phyloP scores from a whole-genome alignment of 192 early-diverging fungal genomes.

The Podila epicladia region DNA sequence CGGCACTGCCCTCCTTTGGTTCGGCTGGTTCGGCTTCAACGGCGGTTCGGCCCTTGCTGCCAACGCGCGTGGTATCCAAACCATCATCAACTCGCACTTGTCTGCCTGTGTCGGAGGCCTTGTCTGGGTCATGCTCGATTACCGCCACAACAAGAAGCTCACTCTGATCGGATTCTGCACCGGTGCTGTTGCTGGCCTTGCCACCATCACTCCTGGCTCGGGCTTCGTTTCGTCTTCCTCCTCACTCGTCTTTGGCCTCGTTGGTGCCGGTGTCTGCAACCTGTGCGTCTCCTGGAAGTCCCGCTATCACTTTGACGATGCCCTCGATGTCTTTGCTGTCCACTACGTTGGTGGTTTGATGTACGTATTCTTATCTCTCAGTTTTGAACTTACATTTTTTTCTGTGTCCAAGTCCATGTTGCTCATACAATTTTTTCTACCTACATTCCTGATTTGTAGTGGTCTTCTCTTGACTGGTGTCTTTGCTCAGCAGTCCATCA shows the following conservation, averaged over 20 bases:
- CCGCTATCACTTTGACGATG: slow-evolving; percentile 77
- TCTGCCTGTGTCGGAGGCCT: slow-evolving; percentile 75
- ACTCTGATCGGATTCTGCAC: slow-evolving; percentile 88
- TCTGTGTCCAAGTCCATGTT: not conserved
- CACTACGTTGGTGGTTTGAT: slow-evolving; percentile 78
- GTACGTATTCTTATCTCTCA: slow-evolving; percentile 15
- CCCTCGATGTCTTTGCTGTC: slow-evolving; percentile 85
- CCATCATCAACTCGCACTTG: slow-evolving; percentile 79
- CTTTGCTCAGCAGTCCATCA: slow-evolving; percentile 81
- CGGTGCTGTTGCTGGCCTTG: slow-evolving; percentile 90
- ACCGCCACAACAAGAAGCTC: slow-evolving; percentile 73
- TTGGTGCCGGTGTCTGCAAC: slow-evolving; percentile 74
- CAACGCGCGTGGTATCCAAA: slow-evolving; percentile 77
- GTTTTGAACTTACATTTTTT: not conserved
- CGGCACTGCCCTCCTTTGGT: slow-evolving; percentile 86
- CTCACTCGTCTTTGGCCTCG: slow-evolving; percentile 78
- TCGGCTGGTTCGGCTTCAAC: slow-evolving; percentile 95
- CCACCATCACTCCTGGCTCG: slow-evolving; percentile 87
- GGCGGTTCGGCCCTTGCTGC: slow-evolving; percentile 79
- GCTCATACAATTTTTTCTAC: slow-evolving; percentile 60
- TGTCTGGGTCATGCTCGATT: slow-evolving; percentile 80
- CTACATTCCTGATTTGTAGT: slow-evolving; percentile 63
- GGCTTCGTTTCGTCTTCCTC: slow-evolving; percentile 80
- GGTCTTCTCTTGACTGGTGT: slow-evolving; percentile 88
- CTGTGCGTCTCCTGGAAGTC: slow-evolving; percentile 70